Conservation (phyloP, 2,329 filamentous ascomycete genomes). For the Boeremia exigua region DNA sequence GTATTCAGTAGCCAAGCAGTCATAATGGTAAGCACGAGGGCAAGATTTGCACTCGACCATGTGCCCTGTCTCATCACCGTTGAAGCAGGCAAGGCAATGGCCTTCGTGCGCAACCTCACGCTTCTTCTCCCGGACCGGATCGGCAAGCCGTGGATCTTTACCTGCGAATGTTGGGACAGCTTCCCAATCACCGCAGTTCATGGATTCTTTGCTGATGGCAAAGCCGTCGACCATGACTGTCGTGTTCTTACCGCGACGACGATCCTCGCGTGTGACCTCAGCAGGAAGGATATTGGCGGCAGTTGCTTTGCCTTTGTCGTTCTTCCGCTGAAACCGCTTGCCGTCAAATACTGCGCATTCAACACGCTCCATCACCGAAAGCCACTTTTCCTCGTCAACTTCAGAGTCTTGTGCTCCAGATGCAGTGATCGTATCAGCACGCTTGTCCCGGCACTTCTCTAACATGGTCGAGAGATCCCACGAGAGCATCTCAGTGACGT, state of each 20-base stretch:
- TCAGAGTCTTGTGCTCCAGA: conserved; percentile 44
- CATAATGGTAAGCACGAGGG: conserved; percentile 60
- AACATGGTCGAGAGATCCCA: conserved; percentile 64
- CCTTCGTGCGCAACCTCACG: conserved; percentile 55
- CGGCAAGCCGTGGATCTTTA: conserved; percentile 60
- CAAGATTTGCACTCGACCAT: conserved; percentile 59
- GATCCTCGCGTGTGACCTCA: conserved; percentile 54
- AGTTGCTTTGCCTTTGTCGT: conserved; percentile 30
- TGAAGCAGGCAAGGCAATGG: conserved; percentile 60
- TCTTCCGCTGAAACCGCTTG: conserved; percentile 55
- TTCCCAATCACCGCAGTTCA: conserved; percentile 61
- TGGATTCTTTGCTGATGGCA: conserved; percentile 62
- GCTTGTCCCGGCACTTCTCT: conserved; percentile 60
- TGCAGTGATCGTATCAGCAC: conserved; percentile 50
- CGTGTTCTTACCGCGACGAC: conserved; percentile 63
- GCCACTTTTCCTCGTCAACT: conserved; percentile 62
- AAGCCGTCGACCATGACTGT: conserved; percentile 64
- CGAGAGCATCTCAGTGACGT: conserved; percentile 63
- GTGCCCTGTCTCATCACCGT: conserved; percentile 52
- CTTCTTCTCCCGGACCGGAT: conserved; percentile 58
- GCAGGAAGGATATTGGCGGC: conserved; percentile 47
- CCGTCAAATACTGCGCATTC: conserved; percentile 65
- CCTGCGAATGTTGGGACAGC: conserved; percentile 64
- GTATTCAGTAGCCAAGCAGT: conserved; percentile 55
- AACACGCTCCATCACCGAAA: conserved; percentile 63